A percentile compares a stretch with the other conserved stretches of the same genome.
These are phyloP conservation scores for Citrus maxima DNA, from an alignment of 345 rosid genomes.

Conservation along the genomic window DNA sequence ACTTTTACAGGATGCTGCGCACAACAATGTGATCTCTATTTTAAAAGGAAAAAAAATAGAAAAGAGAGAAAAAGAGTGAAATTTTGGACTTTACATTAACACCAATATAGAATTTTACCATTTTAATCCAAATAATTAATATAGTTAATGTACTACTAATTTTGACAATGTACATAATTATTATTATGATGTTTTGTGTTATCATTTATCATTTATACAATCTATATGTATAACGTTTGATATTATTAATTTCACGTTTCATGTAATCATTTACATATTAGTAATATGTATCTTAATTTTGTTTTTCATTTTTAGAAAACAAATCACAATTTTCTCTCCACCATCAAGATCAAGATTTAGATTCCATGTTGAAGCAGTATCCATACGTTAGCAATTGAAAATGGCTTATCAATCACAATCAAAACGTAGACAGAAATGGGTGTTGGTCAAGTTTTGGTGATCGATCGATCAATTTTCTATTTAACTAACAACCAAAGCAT, in stretches of 20 bases:
- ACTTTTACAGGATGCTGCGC: rapidly evolving
- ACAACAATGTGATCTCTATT: no score
- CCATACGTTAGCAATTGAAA: not conserved
- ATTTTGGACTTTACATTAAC: no score
- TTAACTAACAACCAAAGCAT: conserved; percentile 6
- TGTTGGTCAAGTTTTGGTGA: not conserved
- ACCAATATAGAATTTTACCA: no score
- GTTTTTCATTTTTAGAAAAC: no score
- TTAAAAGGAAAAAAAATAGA: no score
- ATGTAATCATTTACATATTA: no score
- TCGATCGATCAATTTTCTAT: not conserved
- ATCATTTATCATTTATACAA: no score
- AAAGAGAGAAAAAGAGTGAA: no score
- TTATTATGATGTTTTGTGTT: not conserved
- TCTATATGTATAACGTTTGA: no score
- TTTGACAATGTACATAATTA: not conserved
- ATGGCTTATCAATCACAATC: not conserved
- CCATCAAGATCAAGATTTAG: not conserved
- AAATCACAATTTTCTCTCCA: not conserved
- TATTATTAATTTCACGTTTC: no score
- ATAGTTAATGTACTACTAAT: not conserved
- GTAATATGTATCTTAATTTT: no score
- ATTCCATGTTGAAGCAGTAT: not conserved
- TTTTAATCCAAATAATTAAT: no score
- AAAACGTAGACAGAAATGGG: not conserved